Base-by-base conservation (phyloP, 1,139 yeast species). In the Candida sp. region DNA sequence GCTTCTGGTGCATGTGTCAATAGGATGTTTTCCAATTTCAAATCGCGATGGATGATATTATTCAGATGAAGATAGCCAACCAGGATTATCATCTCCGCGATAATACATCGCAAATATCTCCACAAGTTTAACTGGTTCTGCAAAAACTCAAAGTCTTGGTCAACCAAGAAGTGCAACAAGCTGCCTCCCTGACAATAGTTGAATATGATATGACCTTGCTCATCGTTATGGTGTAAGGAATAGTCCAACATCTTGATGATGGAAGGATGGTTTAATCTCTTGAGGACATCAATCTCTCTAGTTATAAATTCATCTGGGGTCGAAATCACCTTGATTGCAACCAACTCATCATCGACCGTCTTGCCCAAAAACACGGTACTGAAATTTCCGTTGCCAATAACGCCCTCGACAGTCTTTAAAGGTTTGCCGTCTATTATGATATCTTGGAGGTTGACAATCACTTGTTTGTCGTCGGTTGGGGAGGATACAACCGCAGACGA, bases 171-270 rank as follows among this genome's bases (percentile, higher is more conserved):
- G 40, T 85, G 85, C 60, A 86, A 85, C 42, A 94, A 68, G 62
- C 91, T 96, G 1, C 98, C 98, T 2, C 98, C 98, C 9, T 75
- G 70, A 62, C 93, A 89, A 64, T 81, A 90, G 2, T 92, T 90
- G 45, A 88, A 87, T 65, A 92, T 78, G 33, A 83, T 72, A 66
- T 73, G 83, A 47, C 71, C 68, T 8, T 33, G 38, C 17, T 26
- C 34, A 7, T 28, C 43, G 30, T 41, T 41, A 22, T 41, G 7
- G 27, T 41, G 22, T 9, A 23, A 11, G 17, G 25, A 45, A 53
- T 69, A 74, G 48, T 75, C 81, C 7, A 75, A 50, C 26, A 69
- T 68, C 53, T 59, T 70, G 49, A 65, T 72, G 42, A 71, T 73
- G 63, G 68, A 78, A 37, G 69, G 84, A 66, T 64, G 88, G 66